A percentile compares a stretch with the other conserved stretches of the same genome.
These are phyloP conservation scores for Evernia prunastri DNA, from an alignment of 495 filamentous ascomycete genomes.

Conservation along the genomic window DNA sequence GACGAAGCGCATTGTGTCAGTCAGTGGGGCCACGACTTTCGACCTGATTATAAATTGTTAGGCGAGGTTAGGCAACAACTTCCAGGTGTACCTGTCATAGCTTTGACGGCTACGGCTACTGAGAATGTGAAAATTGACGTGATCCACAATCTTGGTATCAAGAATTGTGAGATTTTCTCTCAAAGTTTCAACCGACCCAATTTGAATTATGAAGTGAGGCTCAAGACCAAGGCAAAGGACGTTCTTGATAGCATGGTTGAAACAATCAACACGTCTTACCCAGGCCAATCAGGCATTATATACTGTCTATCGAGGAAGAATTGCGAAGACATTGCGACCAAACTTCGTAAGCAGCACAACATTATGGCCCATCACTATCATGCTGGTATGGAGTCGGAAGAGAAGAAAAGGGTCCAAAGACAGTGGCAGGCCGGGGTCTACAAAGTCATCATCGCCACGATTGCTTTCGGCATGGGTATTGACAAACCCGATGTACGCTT, in stretches of 20 bases:
- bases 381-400: constrained; percentile 59
- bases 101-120: constrained; percentile 90
- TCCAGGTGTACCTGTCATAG: constrained; percentile 80
- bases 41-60: constrained; percentile 88
- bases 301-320: constrained; percentile 83
- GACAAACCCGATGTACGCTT: constrained; percentile 95
- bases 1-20: constrained; percentile 98
- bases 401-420: constrained; percentile 62
- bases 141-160: constrained; percentile 78
- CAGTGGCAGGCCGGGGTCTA: constrained; percentile 72
- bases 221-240: constrained; percentile 49
- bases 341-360: constrained; percentile 50
- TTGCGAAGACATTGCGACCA: constrained; percentile 71
- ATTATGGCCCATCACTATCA: constrained; percentile 84
- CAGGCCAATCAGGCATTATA: constrained; percentile 76
- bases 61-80: constrained; percentile 63
- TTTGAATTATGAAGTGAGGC: constrained; percentile 73
- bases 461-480: constrained; percentile 98
- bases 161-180: constrained; percentile 64
- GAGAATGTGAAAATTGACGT: constrained; percentile 86
- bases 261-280: constrained; percentile 60
- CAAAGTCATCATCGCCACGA: constrained; percentile 96
- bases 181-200: constrained; percentile 96
- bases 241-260: constrained; percentile 61
- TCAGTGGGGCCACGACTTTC: constrained; percentile 98